phyloP scores from a whole-genome alignment of 768 basidiomycete genomes.

The Mycena latifolia region DNA sequence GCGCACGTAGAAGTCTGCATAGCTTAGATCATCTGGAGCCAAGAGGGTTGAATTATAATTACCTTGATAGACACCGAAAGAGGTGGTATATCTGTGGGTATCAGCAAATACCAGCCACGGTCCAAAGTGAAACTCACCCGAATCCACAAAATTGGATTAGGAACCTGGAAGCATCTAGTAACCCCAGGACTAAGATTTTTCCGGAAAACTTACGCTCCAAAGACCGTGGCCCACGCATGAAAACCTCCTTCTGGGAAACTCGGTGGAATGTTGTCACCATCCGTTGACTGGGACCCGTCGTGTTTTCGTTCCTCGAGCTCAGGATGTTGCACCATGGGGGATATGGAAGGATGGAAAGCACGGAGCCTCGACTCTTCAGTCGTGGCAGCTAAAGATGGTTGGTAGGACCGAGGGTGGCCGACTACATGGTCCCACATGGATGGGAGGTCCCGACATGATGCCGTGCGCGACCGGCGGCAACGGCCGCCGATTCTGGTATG shows the following conservation, averaged over 20 bases:
- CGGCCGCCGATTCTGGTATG: too few species aligned
- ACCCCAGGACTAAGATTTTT: background rate
- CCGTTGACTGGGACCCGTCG: too few species aligned
- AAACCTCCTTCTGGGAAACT: background rate
- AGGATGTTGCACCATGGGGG: too few species aligned
- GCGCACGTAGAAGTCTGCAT: slow-evolving; percentile 49
- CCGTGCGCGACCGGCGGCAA: too few species aligned
- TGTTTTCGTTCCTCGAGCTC: too few species aligned
- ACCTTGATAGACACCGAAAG: slow-evolving; percentile 52
- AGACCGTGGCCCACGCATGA: background rate
- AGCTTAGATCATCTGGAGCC: background rate
- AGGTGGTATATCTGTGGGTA: slow-evolving; percentile 48
- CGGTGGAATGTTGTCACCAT: too few species aligned
- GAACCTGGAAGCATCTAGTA: background rate
- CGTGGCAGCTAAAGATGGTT: too few species aligned
- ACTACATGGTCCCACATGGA: too few species aligned
- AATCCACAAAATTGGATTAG: slow-evolving; percentile 55
- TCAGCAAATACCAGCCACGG: background rate
- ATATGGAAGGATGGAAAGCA: too few species aligned
- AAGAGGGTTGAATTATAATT: background rate
- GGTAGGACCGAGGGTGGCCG: too few species aligned
- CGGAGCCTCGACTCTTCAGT: too few species aligned
- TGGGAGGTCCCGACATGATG: too few species aligned
- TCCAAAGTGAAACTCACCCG: slow-evolving; percentile 43
- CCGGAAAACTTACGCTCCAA: background rate